Base-by-base conservation (phyloP, 2,329 filamentous ascomycete species). In the Samsoniella hepiali region DNA sequence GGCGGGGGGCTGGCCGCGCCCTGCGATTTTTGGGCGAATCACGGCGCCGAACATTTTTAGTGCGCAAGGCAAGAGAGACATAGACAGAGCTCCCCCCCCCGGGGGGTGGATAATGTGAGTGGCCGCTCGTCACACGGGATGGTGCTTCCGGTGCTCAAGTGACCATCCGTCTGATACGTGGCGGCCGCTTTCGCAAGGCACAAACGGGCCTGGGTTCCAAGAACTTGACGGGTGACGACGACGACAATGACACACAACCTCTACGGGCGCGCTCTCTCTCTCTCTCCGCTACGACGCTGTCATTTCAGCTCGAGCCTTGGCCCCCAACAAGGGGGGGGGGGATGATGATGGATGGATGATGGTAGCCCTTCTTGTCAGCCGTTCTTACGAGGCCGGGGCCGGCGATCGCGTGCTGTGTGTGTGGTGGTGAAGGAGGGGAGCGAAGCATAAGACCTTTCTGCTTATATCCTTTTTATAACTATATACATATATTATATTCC, bases 221-320 rank as follows among this genome's bases (percentile, higher is more conserved):
- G 54, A 27, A 17, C 32, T 56, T 42, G 31, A 15, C 29, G 42
- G 32, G 40, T 45, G 55, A 47, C n/a, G 31, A 36, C 29, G 27
- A 53, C 10, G 27, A 22, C 22, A 22, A 22, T 22, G 22, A 22
- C 22, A 22, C 22, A 22, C 13, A 38, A 34, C 29, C 27, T 36
- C 11, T 27, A 42, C 42, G 42, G 42, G 32, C 31, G 34, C 7
- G 3, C 11, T 17, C n/a, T 31, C 31, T 22, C 22, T 22, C 22
- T 22, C 22, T 22, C 22, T 22, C 22, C 22, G 31, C 32, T 58
- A n/a, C 56, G 42, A 58, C 56, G 56, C 42, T 58, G 56, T 47
- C 34, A 59, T 59, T 59, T 59, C 57, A 59, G 57, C 57, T 50
- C 57, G 17, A 50, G 45, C 45, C 57, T 59, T 50, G 57, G 32